Percentiles rank a stretch among this genome's conserved stretches.
phyloP scores from a whole-genome alignment of 768 basidiomycete genomes.

The Phaeotremella fagi region DNA sequence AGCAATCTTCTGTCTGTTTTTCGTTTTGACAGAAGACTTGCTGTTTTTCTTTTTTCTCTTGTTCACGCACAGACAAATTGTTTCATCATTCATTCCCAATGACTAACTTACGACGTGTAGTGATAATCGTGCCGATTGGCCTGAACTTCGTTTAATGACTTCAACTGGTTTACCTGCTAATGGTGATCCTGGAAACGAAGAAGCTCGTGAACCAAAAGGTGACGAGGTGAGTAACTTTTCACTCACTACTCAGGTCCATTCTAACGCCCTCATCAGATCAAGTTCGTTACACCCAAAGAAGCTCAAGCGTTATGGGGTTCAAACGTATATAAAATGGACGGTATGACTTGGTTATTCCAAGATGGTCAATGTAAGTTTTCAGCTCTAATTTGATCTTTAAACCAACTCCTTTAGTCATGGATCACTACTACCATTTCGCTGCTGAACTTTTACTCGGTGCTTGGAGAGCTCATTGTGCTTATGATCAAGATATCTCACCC shows the following conservation, averaged over 20 bases:
- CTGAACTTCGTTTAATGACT: slow-evolving; percentile 55
- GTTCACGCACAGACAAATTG: too few species aligned
- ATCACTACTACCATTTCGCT: slow-evolving; percentile 82
- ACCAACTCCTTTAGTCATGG: slow-evolving; percentile 53
- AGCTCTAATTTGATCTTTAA: background rate
- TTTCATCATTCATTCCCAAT: background rate
- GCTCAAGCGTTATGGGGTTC: slow-evolving; percentile 63
- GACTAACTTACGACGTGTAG: slow-evolving; percentile 11
- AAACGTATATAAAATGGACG: slow-evolving; percentile 63
- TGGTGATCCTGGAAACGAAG: slow-evolving; percentile 62
- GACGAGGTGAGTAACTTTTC: slow-evolving; percentile 54
- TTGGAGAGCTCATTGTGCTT: slow-evolving; percentile 59
- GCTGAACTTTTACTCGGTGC: slow-evolving; percentile 73
- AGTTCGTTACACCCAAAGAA: slow-evolving; percentile 58
- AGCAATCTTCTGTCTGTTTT: too few species aligned
- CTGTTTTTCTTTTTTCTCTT: too few species aligned
- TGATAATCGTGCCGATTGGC: slow-evolving; percentile 30
- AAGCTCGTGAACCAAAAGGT: slow-evolving; percentile 62
- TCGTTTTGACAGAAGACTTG: too few species aligned
- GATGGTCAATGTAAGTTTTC: slow-evolving; percentile 53
- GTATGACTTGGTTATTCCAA: slow-evolving; percentile 57
- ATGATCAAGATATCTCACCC: slow-evolving; percentile 40
- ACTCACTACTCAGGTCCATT: background rate
- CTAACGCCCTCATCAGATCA: slow-evolving; percentile 21
- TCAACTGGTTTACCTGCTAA: slow-evolving; percentile 61